Evolutionary conservation across 306 rosid species (phyloP), one percentile per base, ranked within the genome.

Genomic region (Cicer chorassanicum): DNA sequence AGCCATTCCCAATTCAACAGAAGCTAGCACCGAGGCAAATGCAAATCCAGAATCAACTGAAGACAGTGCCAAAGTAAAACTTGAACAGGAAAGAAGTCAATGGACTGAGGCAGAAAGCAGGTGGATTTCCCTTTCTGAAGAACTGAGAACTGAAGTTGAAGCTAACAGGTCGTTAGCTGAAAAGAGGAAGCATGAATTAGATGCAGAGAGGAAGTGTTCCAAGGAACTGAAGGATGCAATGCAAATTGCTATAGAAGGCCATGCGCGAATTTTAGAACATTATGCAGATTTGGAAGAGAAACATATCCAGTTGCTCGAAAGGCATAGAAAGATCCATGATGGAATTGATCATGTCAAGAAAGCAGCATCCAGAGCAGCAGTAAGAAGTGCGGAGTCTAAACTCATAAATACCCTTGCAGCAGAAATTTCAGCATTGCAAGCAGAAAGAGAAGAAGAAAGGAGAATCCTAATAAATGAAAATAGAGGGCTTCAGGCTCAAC

Each of bases 201-300:
- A 89, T 79, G 84, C 86, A 34, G 96, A 90, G 80, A 90, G 82
- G 87, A 87, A 83, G 85, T 86, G 93, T 74, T 86, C 83, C 16
- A 88, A 88, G 72, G 98, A 93, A 81, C 90, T 93, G 51, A 74
- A 84, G 83, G 87, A 86, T 81, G 95, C 97, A 68, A 85, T 93
- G 89, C 91, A 88, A 63, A 57, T 80, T 76, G 98, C 98, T 44
- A 89, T 90, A 82, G 85, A 86, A 77, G 92, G 90, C 21, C 93
- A 93, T 60, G 91, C 93, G 14, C 88, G 97, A 5, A 82, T 89
- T 84, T 68, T 90, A 76, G 98, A 93, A 65, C 91, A 85, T 59
- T 93, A 87, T 77, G 97, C 95, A 13, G 98, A 93, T 82, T 86
- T 93, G 83, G 95, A 93, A 88, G 98, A 93, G 89, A 84, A 89